phyloP scores from a whole-genome alignment of 768 basidiomycete genomes.

The Paxillus rubicundulus region DNA sequence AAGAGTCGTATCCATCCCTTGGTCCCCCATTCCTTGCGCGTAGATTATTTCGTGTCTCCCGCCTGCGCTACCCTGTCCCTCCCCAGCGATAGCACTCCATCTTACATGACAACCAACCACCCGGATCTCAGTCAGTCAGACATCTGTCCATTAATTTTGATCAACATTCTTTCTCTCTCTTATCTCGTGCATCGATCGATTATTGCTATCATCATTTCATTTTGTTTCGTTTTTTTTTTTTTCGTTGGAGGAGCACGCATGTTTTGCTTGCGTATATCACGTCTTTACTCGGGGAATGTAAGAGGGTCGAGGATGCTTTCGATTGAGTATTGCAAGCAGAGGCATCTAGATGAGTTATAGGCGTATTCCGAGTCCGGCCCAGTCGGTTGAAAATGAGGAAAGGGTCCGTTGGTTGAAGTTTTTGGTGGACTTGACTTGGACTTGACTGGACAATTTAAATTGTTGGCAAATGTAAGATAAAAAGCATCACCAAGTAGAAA shows the following conservation, averaged over 20 bases:
- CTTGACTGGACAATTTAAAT: too few relatives aligned
- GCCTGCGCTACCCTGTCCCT: neutral
- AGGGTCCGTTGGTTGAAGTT: too few relatives aligned
- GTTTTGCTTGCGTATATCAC: neutral
- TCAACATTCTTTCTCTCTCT: neutral
- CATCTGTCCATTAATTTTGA: too few relatives aligned
- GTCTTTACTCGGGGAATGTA: neutral
- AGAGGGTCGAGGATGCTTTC: too few relatives aligned
- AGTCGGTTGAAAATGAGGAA: too few relatives aligned
- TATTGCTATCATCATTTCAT: slow-evolving; percentile 6
- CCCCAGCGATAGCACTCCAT: neutral
- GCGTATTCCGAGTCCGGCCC: too few relatives aligned
- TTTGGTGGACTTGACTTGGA: too few relatives aligned
- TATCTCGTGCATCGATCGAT: neutral
- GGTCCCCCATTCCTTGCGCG: neutral
- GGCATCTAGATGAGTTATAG: too few relatives aligned
- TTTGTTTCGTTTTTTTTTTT: neutral
- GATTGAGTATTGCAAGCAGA: too few relatives aligned
- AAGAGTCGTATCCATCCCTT: neutral
- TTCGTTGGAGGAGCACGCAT: neutral
- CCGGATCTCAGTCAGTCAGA: too few relatives aligned
- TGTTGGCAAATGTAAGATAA: too few relatives aligned
- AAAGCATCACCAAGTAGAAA: too few relatives aligned
- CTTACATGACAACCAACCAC: neutral
- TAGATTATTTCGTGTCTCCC: neutral